These are phyloP conservation scores for Apiospora hydei DNA, from an alignment of 2,329 filamentous ascomycete genomes.

Conservation along the genomic window DNA sequence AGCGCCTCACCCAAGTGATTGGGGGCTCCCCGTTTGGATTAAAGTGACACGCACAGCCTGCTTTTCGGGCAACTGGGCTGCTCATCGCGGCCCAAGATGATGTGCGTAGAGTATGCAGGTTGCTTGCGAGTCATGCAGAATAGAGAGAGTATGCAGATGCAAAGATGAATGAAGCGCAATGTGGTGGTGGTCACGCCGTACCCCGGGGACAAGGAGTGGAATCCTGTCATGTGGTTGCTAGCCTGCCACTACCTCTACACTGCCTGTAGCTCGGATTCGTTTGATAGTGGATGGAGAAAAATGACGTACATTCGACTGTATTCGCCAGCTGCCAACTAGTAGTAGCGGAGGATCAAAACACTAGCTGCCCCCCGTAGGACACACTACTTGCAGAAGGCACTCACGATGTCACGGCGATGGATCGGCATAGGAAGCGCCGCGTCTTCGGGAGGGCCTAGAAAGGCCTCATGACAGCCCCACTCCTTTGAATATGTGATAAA, in stretches of 20 bases:
- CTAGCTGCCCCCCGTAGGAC: neutral
- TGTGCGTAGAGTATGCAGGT: neutral
- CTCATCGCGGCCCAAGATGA: neutral
- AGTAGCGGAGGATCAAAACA: neutral
- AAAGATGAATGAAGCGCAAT: neutral
- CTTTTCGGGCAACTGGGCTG: neutral
- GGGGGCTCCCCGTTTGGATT: conserved; percentile 2
- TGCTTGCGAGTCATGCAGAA: neutral
- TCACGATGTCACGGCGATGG: neutral
- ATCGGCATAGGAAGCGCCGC: neutral
- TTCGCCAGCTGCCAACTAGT: neutral
- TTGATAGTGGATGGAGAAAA: neutral
- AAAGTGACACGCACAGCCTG: neutral
- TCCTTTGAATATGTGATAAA: neutral
- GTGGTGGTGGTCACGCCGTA: too few species aligned
- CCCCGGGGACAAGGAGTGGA: neutral
- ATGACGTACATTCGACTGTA: neutral
- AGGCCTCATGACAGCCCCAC: neutral
- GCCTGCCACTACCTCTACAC: neutral
- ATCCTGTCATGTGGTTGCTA: neutral
- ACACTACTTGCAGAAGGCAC: neutral
- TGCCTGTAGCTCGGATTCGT: neutral
- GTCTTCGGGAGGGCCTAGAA: neutral
- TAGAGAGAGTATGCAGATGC: neutral
- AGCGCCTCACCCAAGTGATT: conserved; percentile 11